phyloP scores from a whole-genome alignment of 1,139 yeast species.

The Hanseniaspora uvarum region DNA sequence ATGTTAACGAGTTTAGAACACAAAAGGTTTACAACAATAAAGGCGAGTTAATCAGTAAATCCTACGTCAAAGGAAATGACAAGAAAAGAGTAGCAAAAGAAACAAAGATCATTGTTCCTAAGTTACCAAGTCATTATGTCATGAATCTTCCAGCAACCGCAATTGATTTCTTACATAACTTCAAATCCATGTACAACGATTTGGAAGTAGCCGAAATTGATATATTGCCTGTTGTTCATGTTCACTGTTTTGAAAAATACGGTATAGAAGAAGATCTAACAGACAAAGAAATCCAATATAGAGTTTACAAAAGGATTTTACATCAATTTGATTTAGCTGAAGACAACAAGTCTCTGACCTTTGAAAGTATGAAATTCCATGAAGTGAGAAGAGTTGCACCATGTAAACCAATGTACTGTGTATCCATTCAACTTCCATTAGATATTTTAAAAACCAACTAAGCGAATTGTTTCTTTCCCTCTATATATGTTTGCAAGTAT shows the following conservation, averaged over 20 bases:
- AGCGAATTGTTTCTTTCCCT: not conserved
- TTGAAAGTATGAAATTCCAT: conserved; percentile 51
- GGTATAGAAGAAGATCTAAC: conserved; percentile 55
- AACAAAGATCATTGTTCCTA: conserved; percentile 43
- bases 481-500: not conserved
- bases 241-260: conserved; percentile 87
- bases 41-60: conserved; percentile 27
- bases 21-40: conserved; percentile 18
- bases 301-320: conserved; percentile 55
- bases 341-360: conserved; percentile 37
- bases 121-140: conserved; percentile 58
- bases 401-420: conserved; percentile 91
- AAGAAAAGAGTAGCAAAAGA: conserved; percentile 23
- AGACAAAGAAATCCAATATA: conserved; percentile 49
- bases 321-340: conserved; percentile 36
- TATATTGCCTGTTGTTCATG: conserved; percentile 66
- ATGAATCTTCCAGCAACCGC: conserved; percentile 97
- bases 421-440: conserved; percentile 64
- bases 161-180: conserved; percentile 68
- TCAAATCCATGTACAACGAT: conserved; percentile 51
- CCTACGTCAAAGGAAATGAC: conserved; percentile 25
- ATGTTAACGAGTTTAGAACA: conserved; percentile 20
- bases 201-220: conserved; percentile 34
- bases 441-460: conserved; percentile 41
- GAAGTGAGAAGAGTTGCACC: conserved; percentile 91